These are phyloP conservation scores for Pythium aristosporum DNA, from an alignment of 352 stramenopile species.

Conservation along the genomic window DNA sequence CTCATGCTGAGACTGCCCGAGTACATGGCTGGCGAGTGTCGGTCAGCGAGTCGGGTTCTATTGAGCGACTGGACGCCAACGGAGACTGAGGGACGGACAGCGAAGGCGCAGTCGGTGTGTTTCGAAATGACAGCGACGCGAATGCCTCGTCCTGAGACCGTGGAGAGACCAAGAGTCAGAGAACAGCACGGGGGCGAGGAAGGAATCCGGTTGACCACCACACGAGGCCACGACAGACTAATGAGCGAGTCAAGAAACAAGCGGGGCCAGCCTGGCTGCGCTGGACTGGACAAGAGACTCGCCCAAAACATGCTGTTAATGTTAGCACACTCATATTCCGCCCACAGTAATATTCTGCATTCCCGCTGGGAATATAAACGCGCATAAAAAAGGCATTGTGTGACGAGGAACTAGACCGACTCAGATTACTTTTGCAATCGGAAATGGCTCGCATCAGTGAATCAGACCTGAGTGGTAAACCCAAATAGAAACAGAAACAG, in stretches of 20 bases:
- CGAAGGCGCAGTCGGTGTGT: constrained; percentile 4
- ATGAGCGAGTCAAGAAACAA: background rate
- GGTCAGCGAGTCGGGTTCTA: background rate
- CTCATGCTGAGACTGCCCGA: constrained; percentile 15
- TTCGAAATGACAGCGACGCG: constrained; percentile 4
- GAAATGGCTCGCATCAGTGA: too few species aligned
- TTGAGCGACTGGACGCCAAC: background rate
- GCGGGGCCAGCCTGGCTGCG: background rate
- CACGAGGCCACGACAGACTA: background rate
- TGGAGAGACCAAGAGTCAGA: background rate
- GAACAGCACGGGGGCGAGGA: background rate
- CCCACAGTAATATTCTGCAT: too few species aligned
- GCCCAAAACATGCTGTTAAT: too few species aligned
- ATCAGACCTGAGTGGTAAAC: too few species aligned
- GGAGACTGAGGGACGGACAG: background rate
- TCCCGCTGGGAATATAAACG: too few species aligned
- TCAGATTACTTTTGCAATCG: too few species aligned
- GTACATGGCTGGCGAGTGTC: constrained; percentile 4
- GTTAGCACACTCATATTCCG: too few species aligned
- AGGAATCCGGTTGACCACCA: background rate
- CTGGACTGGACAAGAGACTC: background rate
- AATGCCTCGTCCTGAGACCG: background rate
- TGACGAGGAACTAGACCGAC: too few species aligned
- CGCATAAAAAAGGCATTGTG: too few species aligned
- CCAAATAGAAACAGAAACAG: too few species aligned